Conservation (phyloP, 169 alveolate species). For the Cyclospora cayetanensis region DNA sequence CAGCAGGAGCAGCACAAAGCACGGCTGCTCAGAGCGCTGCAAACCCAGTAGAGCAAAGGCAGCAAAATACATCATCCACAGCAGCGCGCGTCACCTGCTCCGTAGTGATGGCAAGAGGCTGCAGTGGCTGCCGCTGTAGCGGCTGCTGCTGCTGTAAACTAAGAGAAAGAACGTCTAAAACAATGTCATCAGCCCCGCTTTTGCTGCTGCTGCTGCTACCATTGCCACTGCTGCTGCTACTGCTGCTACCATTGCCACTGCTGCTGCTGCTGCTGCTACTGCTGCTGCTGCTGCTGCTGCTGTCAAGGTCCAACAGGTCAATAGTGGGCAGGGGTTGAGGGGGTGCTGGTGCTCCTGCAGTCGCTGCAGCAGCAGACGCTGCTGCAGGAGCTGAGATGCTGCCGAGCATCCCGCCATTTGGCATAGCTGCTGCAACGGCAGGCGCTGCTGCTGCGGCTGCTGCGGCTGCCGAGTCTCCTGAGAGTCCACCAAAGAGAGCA, state of each 20-base stretch:
- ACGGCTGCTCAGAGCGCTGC: not conserved
- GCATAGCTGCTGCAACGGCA: not conserved
- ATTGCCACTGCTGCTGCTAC: constrained; percentile 40
- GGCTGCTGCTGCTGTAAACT: constrained; percentile 31
- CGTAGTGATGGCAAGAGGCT: not conserved
- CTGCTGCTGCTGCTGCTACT: too few species aligned
- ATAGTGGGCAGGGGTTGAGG: not conserved
- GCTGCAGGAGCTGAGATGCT: not conserved
- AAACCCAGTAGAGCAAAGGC: not conserved
- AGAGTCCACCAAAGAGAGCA: constrained; percentile 56
- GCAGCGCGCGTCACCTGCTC: constrained; percentile 3
- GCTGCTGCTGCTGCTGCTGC: constrained; percentile 48
- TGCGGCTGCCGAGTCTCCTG: constrained; percentile 4
- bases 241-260: constrained; percentile 34
- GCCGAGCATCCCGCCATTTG: not conserved
- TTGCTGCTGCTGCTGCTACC: constrained; percentile 44
- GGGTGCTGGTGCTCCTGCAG: not conserved
- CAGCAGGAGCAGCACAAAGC: not conserved
- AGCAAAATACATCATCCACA: not conserved
- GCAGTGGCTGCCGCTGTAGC: constrained; percentile 18
- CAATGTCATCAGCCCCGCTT: constrained; percentile 11
- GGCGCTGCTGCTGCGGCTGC: constrained; percentile 27
- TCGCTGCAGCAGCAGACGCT: not conserved
- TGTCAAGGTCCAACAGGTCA: constrained; percentile 34
- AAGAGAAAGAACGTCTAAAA: not conserved